Evolutionary conservation across 1,284 basidiomycete species (phyloP), one percentile per base, ranked within the genome.

Genomic region (Amylostereum areolatum): DNA sequence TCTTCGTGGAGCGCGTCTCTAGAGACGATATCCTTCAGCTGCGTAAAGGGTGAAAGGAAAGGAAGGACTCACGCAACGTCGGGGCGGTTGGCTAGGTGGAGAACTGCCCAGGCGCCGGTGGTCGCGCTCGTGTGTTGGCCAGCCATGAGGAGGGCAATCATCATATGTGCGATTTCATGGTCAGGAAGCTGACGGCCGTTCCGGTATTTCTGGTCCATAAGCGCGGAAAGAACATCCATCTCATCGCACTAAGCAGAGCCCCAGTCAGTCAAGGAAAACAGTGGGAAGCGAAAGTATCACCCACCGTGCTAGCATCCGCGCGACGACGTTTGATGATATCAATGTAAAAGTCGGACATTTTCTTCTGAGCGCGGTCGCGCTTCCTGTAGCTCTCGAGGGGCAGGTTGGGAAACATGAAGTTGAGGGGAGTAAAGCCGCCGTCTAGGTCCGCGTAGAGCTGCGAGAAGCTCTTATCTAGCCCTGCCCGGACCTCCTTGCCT

Each of bases 111-210:
- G 4, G 92, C 85, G 27, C 84, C 83, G 8, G 92, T 90, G 0
- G 96, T 89, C 18, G 93, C 95, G 58, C 88, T 92, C 0, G 97
- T 99, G 72, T 99, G 97, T 70, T 99, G 97, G 28, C 97, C 97
- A 35, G 96, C 96, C 93, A 96, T 95, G 55, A 96, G 81, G 42
- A 95, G 77, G 25, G 92, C 92, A 59, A 94, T 95, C 87, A 98
- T 86, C 63, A 98, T 95, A 63, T 98, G 96, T 0, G 97, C 93
- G 55, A 99, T 89, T 67, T 98, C 94, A 56, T 89, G 85, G 62
- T 98, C 92, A 45, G 77, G 79, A 32, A 99, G 78, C 1, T 75
- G 64, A 37, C 80, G 75, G 45, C 97, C 97, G 62, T 85, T 80
- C 60, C 92, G 90, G 73, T 99, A 99, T 46, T 74, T 80, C 64